These are phyloP conservation scores for Saitozyma sp. DNA, from an alignment of 768 basidiomycete genomes.

Conservation along the genomic window DNA sequence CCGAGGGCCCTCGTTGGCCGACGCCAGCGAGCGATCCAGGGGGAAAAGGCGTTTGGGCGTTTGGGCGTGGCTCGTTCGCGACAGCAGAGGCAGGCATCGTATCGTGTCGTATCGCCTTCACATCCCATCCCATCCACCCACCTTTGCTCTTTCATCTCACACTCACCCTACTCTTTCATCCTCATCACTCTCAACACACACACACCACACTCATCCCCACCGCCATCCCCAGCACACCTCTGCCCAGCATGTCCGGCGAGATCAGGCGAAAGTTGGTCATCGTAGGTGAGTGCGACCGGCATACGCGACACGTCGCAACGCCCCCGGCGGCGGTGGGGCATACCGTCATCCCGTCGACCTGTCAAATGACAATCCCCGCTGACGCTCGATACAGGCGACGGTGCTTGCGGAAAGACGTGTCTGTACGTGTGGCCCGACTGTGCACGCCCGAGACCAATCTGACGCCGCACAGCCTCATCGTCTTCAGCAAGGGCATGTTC, in stretches of 20 bases:
- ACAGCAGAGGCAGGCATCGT: neutral
- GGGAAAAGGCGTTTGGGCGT: neutral
- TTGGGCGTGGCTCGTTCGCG: neutral
- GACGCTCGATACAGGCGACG: slow-evolving; percentile 65
- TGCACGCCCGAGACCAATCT: slow-evolving; percentile 5
- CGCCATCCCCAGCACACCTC: neutral
- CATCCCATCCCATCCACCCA: no score
- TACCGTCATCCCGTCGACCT: neutral
- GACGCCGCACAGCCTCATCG: slow-evolving; percentile 32
- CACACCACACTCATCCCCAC: neutral
- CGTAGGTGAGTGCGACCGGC: slow-evolving; percentile 62
- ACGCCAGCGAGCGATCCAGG: no score
- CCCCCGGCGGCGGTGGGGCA: neutral
- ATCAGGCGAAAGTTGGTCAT: slow-evolving; percentile 98
- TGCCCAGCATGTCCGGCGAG: slow-evolving; percentile 73
- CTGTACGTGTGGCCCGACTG: slow-evolving; percentile 14
- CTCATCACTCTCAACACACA: neutral
- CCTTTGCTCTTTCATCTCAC: no score
- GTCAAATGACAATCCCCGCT: neutral
- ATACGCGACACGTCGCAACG: neutral
- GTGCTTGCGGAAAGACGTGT: slow-evolving; percentile 86
- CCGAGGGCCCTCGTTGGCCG: no score
- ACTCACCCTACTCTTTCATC: neutral
- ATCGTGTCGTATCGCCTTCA: neutral
- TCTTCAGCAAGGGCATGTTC: slow-evolving; percentile 51